A percentile compares a stretch with the other conserved stretches of the same genome.
phyloP scores from a whole-genome alignment of 306 rosid genomes.

The Corylus americana region DNA sequence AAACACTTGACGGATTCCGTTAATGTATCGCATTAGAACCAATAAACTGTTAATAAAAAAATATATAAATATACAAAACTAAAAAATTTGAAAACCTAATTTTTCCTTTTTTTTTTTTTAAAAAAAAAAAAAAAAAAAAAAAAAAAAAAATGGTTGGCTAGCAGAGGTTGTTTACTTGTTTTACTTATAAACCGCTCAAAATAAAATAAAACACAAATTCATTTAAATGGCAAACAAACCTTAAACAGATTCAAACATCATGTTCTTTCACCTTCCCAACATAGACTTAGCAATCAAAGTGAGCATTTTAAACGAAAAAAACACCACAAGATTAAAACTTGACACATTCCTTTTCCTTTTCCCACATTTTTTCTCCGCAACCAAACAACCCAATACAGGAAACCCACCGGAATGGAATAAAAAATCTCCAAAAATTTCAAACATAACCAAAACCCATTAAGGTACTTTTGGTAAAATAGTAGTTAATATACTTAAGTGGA shows the following conservation, averaged over 20 bases:
- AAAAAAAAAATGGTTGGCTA: too few species aligned
- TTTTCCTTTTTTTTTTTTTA: too few species aligned
- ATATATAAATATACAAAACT: too few species aligned
- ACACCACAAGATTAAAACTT: not conserved
- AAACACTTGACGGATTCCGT: too few species aligned
- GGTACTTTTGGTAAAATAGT: too few species aligned
- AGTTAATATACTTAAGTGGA: too few species aligned
- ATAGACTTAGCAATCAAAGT: not conserved
- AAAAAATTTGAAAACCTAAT: too few species aligned
- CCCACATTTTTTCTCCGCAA: not conserved
- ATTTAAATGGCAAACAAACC: not conserved
- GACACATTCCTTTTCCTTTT: not conserved
- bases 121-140: too few species aligned
- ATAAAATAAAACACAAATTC: not conserved
- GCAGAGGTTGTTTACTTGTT: too few species aligned
- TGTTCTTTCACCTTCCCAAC: not conserved
- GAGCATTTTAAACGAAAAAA: not conserved
- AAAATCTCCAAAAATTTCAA: not conserved
- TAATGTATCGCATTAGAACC: too few species aligned
- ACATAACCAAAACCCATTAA: not conserved
- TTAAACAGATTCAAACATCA: not conserved
- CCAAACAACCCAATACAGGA: not conserved
- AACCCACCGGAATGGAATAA: not conserved
- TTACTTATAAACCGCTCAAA: not conserved
- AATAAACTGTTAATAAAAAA: too few species aligned